These are phyloP conservation scores for Stagonosporopsis rhizophila DNA, from an alignment of 2,329 filamentous ascomycete species.

Conservation along the genomic window DNA sequence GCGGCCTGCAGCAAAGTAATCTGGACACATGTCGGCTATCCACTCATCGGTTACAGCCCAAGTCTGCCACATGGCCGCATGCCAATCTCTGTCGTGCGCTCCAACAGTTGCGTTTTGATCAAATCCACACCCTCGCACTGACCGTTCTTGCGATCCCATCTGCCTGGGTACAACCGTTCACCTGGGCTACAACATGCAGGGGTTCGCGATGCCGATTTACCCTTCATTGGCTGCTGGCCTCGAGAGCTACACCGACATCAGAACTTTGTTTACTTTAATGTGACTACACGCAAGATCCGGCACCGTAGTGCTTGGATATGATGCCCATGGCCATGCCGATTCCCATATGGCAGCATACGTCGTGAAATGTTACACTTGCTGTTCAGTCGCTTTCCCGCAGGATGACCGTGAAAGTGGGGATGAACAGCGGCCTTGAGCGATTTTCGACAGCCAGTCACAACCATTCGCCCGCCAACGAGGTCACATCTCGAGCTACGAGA, in stretches of 20 bases:
- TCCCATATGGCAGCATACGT: neutral
- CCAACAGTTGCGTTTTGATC: slow-evolving; percentile 7
- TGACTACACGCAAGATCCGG: slow-evolving; percentile 10
- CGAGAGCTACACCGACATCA: slow-evolving; percentile 13
- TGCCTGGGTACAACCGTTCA: slow-evolving; percentile 13
- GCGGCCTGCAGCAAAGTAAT: slow-evolving; percentile 13
- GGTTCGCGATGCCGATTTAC: slow-evolving; percentile 7
- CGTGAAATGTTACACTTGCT: neutral
- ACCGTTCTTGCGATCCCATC: slow-evolving; percentile 9
- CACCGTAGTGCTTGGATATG: neutral
- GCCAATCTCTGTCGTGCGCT: slow-evolving; percentile 5
- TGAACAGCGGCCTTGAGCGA: slow-evolving; percentile 11
- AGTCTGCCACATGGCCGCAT: slow-evolving; percentile 11
- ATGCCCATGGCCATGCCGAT: neutral
- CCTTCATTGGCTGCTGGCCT: slow-evolving; percentile 14
- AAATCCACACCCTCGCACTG: slow-evolving; percentile 11
- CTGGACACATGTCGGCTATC: neutral
- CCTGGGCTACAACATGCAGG: slow-evolving; percentile 18
- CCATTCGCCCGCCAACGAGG: neutral
- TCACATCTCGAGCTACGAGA: neutral
- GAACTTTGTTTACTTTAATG: slow-evolving; percentile 19
- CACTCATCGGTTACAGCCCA: slow-evolving; percentile 1
- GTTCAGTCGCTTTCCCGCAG: slow-evolving; percentile 3
- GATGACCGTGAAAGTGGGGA: slow-evolving; percentile 10
- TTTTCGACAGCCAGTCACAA: slow-evolving; percentile 15